A percentile compares a stretch with the other conserved stretches of the same genome.
Evolutionary conservation across 2,329 filamentous ascomycete genomes (phyloP).

Genomic region (Aspergillus pseudoviridinutans): DNA sequence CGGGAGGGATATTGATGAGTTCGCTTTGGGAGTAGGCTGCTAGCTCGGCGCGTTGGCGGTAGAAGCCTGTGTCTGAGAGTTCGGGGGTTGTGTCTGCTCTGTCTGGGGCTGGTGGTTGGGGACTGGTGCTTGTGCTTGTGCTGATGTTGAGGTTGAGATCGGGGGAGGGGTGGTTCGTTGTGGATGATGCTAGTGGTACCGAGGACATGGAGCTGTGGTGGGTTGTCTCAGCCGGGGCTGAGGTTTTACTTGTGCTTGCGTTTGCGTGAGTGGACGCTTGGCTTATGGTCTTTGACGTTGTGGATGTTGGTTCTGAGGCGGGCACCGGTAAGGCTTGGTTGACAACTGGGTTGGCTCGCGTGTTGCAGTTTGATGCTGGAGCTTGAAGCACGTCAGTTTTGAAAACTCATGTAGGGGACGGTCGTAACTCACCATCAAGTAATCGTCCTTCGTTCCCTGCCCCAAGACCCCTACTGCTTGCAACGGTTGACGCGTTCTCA

Average conservation of each 20-base stretch:
- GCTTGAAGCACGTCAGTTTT: not conserved
- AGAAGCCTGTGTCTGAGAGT: slow-evolving; percentile 27
- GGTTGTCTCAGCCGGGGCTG: not conserved
- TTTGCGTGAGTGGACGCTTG: not conserved
- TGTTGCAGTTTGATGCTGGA: not conserved
- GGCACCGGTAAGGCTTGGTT: not conserved
- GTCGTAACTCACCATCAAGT: not conserved
- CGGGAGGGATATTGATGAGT: slow-evolving; percentile 24
- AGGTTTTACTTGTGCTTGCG: not conserved
- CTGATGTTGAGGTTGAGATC: not conserved
- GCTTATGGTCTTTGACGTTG: not conserved
- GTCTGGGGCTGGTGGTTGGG: not conserved
- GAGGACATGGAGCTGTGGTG: not conserved
- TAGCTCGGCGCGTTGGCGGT: slow-evolving; percentile 24
- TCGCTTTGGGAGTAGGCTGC: slow-evolving; percentile 20
- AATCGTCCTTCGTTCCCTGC: not conserved
- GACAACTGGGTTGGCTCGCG: not conserved
- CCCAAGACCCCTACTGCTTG: not conserved
- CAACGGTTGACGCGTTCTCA: not conserved
- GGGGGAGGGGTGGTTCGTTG: not conserved
- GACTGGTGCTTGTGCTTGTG: not conserved
- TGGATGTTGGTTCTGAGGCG: not conserved
- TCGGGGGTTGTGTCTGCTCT: slow-evolving; percentile 13
- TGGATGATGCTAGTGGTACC: not conserved
- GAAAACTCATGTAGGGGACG: not conserved